phyloP scores from a whole-genome alignment of 345 rosid genomes.

The Bruguiera sexangula region DNA sequence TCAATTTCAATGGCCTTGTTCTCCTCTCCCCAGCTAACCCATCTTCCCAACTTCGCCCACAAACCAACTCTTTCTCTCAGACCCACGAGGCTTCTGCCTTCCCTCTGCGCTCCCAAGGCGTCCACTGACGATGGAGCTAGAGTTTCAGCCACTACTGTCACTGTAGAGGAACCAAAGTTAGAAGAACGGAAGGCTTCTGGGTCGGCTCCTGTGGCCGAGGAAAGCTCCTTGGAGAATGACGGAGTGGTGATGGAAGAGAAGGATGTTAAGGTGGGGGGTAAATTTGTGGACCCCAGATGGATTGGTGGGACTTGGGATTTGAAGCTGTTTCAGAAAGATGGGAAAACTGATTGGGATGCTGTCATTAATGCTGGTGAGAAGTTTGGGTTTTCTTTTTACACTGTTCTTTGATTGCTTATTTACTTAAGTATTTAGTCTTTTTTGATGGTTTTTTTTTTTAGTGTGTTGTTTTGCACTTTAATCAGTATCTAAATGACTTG shows the following conservation, averaged over 20 bases:
- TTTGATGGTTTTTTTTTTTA: background rate
- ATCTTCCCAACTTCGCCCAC: slow-evolving; percentile 34
- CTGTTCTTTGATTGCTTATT: background rate
- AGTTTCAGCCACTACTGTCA: slow-evolving; percentile 33
- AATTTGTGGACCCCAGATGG: slow-evolving; percentile 72
- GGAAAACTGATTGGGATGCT: slow-evolving; percentile 77
- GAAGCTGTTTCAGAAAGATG: slow-evolving; percentile 61
- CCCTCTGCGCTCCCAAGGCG: slow-evolving; percentile 35
- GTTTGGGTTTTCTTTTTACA: background rate
- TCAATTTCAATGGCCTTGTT: slow-evolving; percentile 58
- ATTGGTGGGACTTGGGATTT: slow-evolving; percentile 91
- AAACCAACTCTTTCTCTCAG: slow-evolving; percentile 29
- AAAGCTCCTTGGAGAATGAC: slow-evolving; percentile 26
- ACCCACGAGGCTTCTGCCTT: slow-evolving; percentile 34
- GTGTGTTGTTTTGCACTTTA: background rate
- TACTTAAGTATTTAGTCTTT: background rate
- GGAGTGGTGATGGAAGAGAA: slow-evolving; percentile 28
- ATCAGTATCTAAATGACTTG: too few species aligned
- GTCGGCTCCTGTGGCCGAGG: slow-evolving; percentile 11
- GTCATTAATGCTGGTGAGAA: slow-evolving; percentile 87
- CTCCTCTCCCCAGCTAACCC: slow-evolving; percentile 35
- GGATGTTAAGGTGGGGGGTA: slow-evolving; percentile 29
- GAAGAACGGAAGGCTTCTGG: slow-evolving; percentile 22
- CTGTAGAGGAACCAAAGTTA: slow-evolving; percentile 32
- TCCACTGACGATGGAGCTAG: slow-evolving; percentile 53